These are phyloP conservation scores for Rhizopus arrhizus DNA, from an alignment of 371 early-diverging fungal species.

Conservation along the genomic window DNA sequence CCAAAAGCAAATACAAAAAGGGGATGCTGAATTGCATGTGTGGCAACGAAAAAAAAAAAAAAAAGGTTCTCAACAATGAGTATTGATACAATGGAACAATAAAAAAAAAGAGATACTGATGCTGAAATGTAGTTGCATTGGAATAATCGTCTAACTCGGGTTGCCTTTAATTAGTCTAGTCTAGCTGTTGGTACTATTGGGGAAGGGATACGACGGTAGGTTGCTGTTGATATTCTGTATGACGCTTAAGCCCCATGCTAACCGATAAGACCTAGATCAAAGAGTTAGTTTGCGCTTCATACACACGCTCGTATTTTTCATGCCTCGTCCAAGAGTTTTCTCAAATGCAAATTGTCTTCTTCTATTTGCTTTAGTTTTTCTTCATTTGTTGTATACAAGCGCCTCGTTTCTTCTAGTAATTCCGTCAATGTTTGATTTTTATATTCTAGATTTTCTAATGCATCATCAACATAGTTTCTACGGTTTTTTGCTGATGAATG, in stretches of 20 bases:
- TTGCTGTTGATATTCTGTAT: constrained; percentile 54
- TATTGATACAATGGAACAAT: too few species aligned
- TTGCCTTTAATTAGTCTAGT: too few species aligned
- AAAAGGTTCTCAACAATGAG: too few species aligned
- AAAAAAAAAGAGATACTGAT: too few species aligned
- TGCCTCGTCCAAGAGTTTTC: constrained; percentile 56
- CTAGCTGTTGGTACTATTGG: too few species aligned
- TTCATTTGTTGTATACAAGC: constrained; percentile 33
- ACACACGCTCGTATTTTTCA: background rate
- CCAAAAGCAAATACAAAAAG: too few species aligned
- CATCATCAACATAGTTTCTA: constrained; percentile 70
- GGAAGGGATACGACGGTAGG: constrained; percentile 31
- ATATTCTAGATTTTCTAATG: constrained; percentile 64
- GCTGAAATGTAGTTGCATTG: too few species aligned
- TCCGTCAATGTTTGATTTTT: constrained; percentile 47
- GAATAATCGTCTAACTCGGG: too few species aligned
- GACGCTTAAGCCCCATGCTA: constrained; percentile 54
- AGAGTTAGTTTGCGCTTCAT: background rate
- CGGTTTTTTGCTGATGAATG: constrained; percentile 65
- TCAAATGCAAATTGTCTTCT: constrained; percentile 52
- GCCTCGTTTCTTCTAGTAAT: constrained; percentile 39
- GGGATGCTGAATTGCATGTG: too few species aligned
- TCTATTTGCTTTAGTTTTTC: constrained; percentile 48
- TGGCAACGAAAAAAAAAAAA: too few species aligned
- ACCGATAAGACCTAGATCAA: constrained; percentile 49